Evolutionary conservation across 129 eudicot genomes (phyloP), one percentile per base, ranked within the genome.

Genomic region (Arctium lappa): DNA sequence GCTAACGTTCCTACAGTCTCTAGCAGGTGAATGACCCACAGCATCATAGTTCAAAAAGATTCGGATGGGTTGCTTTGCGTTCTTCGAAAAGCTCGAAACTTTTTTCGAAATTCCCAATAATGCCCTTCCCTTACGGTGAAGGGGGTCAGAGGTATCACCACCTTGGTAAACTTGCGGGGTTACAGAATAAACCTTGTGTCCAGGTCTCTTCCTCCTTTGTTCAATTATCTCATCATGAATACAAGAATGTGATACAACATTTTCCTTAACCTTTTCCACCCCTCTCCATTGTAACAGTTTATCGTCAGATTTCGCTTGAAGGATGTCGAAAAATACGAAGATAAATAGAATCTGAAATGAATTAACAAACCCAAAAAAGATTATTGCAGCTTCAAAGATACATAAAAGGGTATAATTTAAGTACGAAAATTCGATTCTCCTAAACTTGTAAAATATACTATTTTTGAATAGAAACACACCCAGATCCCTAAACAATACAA

Each of bases 171-270:
- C 88, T 87, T 95, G 99, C 40, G 97, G 92, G 5, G 99, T 88
- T 36, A 95, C 91, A 1, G 99, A 93, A 81, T 89, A 93, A 78
- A 91, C 97, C 84, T 93, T 86, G 78, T 88, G 89, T 50, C 99
- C 99, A 4, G 99, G 92, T 79, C 88, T 86, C 30, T 90, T 93
- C 48, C 87, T 79, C 56, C 99, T 88, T 86, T 93, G 95, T 84
- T 91, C 95, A 72, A 95, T 89, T 76, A 95, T 95, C 77, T 95
- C 94, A 88, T 95, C 99, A 83, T 95, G 99, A 85, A 95, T 95
- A 87, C 98, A 95, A 38, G 99, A 93, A 93, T 95, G 99, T 34
- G 97, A 86, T 71, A 77, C 77, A 75, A 89, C 66, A 63, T 82
- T 75, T 32, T 86, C 88, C 36, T 74, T 77, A 32, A 85, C 89